phyloP scores from a whole-genome alignment of 805 yeast genomes.

The Starmerella gropengiesseri region DNA sequence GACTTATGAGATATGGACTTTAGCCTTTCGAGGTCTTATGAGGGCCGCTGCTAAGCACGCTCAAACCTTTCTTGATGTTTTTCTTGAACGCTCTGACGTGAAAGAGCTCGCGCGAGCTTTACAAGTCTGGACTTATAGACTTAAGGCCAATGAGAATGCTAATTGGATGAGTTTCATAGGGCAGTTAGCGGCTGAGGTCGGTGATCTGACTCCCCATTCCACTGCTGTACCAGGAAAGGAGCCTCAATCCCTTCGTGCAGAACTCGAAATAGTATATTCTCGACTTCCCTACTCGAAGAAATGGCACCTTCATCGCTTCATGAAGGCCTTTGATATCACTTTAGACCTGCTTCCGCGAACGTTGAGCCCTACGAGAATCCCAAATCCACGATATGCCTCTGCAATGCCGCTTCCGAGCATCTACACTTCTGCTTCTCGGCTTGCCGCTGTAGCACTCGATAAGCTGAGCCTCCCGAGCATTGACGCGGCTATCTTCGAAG shows the following conservation, averaged over 20 bases:
- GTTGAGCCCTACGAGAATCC: too few relatives aligned
- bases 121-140: neutral
- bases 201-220: neutral
- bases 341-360: neutral
- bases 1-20: too few relatives aligned
- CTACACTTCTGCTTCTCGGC: neutral
- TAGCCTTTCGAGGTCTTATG: too few relatives aligned
- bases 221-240: neutral
- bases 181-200: slow-evolving; percentile 2
- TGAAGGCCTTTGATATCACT: neutral
- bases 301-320: slow-evolving; percentile 8
- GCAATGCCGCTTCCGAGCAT: neutral
- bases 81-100: neutral
- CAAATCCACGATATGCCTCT: neutral
- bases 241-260: neutral
- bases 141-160: neutral
- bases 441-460: neutral
- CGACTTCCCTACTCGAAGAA: slow-evolving; percentile 5
- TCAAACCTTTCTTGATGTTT: neutral
- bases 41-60: neutral
- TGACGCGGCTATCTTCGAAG: neutral
- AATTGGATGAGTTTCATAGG: slow-evolving; percentile 7
- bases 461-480: neutral
- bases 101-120: neutral
- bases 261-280: neutral